Evolutionary conservation across 495 filamentous ascomycete species (phyloP).

Genomic region (Lophiotrema nucula): DNA sequence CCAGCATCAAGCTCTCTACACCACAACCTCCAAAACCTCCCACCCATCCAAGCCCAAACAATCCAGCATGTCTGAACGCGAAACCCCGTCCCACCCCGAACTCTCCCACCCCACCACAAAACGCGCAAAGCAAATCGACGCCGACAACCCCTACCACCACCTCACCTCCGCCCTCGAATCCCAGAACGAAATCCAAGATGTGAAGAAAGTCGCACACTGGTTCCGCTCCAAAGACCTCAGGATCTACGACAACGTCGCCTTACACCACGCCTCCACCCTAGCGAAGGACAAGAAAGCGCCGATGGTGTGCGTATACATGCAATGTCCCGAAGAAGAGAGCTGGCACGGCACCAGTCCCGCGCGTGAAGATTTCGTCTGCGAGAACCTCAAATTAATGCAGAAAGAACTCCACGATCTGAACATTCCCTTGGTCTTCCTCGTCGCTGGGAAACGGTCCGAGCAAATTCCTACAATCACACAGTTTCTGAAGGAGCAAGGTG

Average conservation of each 20-base stretch:
- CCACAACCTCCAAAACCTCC: background rate
- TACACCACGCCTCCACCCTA: constrained; percentile 41
- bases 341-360: constrained; percentile 44
- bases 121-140: constrained; percentile 47
- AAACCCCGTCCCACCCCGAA: constrained; percentile 18
- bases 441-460: constrained; percentile 38
- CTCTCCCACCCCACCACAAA: constrained; percentile 46
- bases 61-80: constrained; percentile 14
- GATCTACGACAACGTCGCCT: constrained; percentile 46
- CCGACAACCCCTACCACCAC: constrained; percentile 36
- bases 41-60: background rate
- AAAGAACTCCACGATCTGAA: constrained; percentile 42
- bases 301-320: constrained; percentile 44
- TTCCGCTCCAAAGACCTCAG: constrained; percentile 46
- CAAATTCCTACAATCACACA: constrained; percentile 39
- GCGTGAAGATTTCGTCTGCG: constrained; percentile 45
- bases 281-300: constrained; percentile 36
- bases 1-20: background rate
- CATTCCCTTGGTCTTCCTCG: constrained; percentile 43
- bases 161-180: constrained; percentile 36
- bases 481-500: constrained; percentile 43
- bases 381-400: constrained; percentile 43
- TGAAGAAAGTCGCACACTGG: constrained; percentile 43
- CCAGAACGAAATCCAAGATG: constrained; percentile 30
- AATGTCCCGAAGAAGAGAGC: constrained; percentile 41